Base-by-base conservation (phyloP, 371 early-diverging fungal genomes). In the Capillidium rhysosporum region DNA sequence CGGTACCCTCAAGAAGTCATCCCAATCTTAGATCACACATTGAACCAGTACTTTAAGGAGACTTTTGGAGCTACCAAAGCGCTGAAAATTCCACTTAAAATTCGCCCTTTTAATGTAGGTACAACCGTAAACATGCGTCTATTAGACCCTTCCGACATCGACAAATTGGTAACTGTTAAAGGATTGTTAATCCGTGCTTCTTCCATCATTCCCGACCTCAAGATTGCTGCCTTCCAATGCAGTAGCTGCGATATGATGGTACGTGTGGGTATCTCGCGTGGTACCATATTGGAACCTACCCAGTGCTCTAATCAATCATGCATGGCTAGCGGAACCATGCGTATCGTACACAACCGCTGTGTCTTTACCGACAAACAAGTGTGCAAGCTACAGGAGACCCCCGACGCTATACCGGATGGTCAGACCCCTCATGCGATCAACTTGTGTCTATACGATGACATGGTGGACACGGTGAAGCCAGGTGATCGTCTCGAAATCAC, bases 1-100 rank as follows among this genome's bases (percentile, higher is more conserved):
- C 81, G 82, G 43, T 99, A 96, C 69, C 99, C 99, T 25, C 89
- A 93, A 59, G 99, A 99, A 71, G 85, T 98, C 44, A 82, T 99
- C 63, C 91, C 97, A 0, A 67, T 90, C 40, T 76, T 99, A 79
- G 98, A 99, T 72, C 82, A 86, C 57, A 76, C 82, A 2, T 62
- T 98, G 45, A 77, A 82, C 1, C 86, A 94, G 56, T 63, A 82
- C 38, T 91, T 81, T 60, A 57, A 72, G 40, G 82, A 89, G 47
- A 64, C 70, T 46, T 84, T 76, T 59, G 81, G 80, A 1, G 79
- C 80, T 40, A 68, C 64, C 0, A 75, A 47, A 23, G 23, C 31
- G 2, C 46, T 21, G n/a, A 31, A 29, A 24, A 10, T 25, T 20
- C 26, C 45, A 10, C 30, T 68, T 8, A 73, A 82, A 73, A 80